A percentile compares a stretch with the other conserved stretches of the same genome.
Evolutionary conservation across 345 rosid genomes (phyloP).

Genomic region (Lepidium aucheri): DNA sequence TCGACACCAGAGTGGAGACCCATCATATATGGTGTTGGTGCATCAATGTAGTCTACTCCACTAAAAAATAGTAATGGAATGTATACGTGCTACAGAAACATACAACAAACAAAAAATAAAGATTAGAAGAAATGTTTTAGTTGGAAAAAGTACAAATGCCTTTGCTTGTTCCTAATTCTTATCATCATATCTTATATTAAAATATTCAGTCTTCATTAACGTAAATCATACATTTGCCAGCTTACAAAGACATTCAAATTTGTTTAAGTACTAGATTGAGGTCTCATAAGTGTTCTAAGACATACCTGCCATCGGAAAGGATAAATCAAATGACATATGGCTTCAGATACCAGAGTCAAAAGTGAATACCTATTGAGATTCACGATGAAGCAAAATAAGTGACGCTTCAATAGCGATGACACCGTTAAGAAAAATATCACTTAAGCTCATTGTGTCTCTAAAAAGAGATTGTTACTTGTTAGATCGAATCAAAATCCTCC

Average conservation of each 20-base stretch:
- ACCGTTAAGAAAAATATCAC: neutral
- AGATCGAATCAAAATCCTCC: conserved; percentile 91
- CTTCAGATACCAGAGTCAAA: conserved; percentile 83
- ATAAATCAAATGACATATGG: conserved; percentile 93
- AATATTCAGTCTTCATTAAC: neutral
- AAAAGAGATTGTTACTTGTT: conserved; percentile 54
- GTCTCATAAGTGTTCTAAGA: conserved; percentile 7
- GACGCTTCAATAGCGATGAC: neutral
- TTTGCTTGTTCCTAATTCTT: neutral
- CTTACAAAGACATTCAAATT: conserved; percentile 1
- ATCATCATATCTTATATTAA: neutral
- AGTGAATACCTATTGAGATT: conserved; percentile 71
- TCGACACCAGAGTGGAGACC: conserved; percentile 98
- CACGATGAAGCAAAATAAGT: conserved; percentile 2
- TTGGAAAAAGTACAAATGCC: neutral
- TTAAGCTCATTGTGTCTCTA: neutral
- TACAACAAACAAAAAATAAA: conserved; percentile 39
- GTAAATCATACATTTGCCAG: conserved; percentile 2
- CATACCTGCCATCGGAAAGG: conserved; percentile 98
- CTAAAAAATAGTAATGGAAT: conserved; percentile 99
- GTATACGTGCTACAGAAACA: conserved; percentile 95
- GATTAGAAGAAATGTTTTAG: conserved; percentile 15
- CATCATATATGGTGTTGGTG: conserved; percentile 99
- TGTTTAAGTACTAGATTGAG: neutral
- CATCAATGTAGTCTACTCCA: conserved; percentile 99